Evolutionary conservation across 768 basidiomycete species (phyloP), one percentile per base, ranked within the genome.

Genomic region (Lentinula sp.): DNA sequence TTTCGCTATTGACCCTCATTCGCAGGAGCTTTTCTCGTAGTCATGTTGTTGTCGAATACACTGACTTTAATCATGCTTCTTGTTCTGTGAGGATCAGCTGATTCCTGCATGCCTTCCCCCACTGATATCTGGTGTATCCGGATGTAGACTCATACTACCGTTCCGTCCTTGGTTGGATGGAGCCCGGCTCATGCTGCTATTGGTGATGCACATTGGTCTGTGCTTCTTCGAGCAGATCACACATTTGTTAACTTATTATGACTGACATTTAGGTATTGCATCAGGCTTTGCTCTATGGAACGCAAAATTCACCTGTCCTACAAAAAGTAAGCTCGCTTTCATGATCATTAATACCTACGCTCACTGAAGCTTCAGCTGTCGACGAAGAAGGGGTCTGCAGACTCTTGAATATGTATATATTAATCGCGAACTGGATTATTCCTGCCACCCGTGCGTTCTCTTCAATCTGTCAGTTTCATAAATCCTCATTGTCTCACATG

Each of bases 141-240:
- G 42, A 5, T 32, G 4, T 46, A 84, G 83, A 62, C 70, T 84
- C 28, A 65, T 84, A 39, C 66, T 80, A 1, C 61, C 70, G 43
- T 86, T 84, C 52, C 75, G 82, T 42, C 65, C 71, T 13, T 85
- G 83, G 83, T 67, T 85, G 4, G 85, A 87, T 65, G 75, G 74
- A 1, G 79, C 81, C 10, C 77, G 84, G 34, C 66, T 85, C 31
- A 52, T 78, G 31, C 74, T 83, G 50, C 69, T 86, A 18, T 61
- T 82, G 8, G 43, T 77, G 11, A 66, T 68, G 28, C 84, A 86
- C 57, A 68, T 78, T 16, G 80, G 84, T 83, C 64, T 13, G n/a
- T 71, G 21, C 69, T 28, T 40, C 39, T 31, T 16, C 32, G 37
- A 53, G 8, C 16, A 40, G 13, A 46, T 42, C 16, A 53, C 32